Evolutionary conservation across 1,284 basidiomycete species (phyloP).

Genomic region (Sporisorium iseilematis-ciliati): DNA sequence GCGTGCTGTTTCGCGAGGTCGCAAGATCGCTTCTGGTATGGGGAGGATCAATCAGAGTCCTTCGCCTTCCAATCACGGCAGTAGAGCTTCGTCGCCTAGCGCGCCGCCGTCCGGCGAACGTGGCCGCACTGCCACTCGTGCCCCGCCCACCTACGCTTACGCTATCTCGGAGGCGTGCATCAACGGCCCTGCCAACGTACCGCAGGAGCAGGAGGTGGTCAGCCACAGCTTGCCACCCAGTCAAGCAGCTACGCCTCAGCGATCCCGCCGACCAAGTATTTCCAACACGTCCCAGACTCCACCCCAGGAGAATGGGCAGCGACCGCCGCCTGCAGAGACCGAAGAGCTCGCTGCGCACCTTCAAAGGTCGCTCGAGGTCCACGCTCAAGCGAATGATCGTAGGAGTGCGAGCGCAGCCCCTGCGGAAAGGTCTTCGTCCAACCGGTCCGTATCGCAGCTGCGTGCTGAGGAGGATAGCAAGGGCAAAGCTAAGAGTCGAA

Average conservation of each 20-base stretch:
- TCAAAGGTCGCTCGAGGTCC: conserved; percentile 34
- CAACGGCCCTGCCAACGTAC: conserved; percentile 14
- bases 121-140: conserved; percentile 38
- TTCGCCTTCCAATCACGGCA: conserved; percentile 41
- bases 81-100: conserved; percentile 47
- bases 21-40: conserved; percentile 45
- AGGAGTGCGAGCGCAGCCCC: conserved; percentile 43
- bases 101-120: conserved; percentile 29
- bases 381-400: conserved; percentile 21
- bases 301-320: conserved; percentile 13
- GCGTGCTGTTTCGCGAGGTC: conserved; percentile 53
- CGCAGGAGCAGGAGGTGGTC: conserved; percentile 34
- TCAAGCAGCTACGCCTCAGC: conserved; percentile 34
- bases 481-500: conserved; percentile 42
- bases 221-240: conserved; percentile 40
- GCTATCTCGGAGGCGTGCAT: conserved; percentile 36
- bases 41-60: conserved; percentile 54
- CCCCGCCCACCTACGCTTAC: conserved; percentile 39
- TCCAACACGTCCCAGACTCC: conserved; percentile 22
- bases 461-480: conserved; percentile 27
- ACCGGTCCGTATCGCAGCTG: not conserved
- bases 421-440: conserved; percentile 8
- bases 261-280: conserved; percentile 40
- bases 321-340: conserved; percentile 2
- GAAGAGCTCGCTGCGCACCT: conserved; percentile 43